Base-by-base conservation (phyloP, 352 stramenopile species). In the Phytophthora fragariaefolia region DNA sequence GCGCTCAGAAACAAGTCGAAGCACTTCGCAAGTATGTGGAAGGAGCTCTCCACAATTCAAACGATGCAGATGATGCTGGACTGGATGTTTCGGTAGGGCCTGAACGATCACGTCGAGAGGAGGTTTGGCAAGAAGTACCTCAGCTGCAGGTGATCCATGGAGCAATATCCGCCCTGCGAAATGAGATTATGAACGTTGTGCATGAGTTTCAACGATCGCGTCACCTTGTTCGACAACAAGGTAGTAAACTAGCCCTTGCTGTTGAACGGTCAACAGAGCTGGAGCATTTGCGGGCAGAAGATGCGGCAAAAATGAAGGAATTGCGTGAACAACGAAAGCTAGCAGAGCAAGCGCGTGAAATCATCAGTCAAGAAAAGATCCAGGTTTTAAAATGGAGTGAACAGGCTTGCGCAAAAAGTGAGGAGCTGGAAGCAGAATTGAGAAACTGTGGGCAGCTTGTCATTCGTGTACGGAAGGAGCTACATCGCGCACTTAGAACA, bases 341-440 rank as follows among this genome's bases (percentile, higher is more conserved):
- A 6, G 66, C 71, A 15, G 82, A 92, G 52, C 74, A 90, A 38
- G 79, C 82, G 2, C 78, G 80, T 7, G 84, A 91, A n/a, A 89
- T 92, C 24, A 60, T 71, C n/a, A 66, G 40, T 5, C 69, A 83
- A 13, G 84, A 92, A 56, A 91, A 91, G 58, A 62, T 69, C 13
- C 80, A 91, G 28, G 60, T 91, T 10, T 60, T 92, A 20, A 70
- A 82, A 46, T 91, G 84, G 84, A 85, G 80, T 42, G 76, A 89
- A 45, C 61, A 87, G 30, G 74, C 74, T 13, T 89, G 80, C 46
- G 73, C 77, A 48, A 83, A 84, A 64, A 84, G 60, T 45, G 82
- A 90, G 38, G 51, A 26, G 24, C 53, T 88, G 22, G 71, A 83
- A 26, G 28, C 43, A 17, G 73, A 88, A 45, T 26, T 89, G 10